A percentile compares a stretch with the other conserved stretches of the same genome.
These are phyloP conservation scores for Dendrobium chrysotoxum DNA, from an alignment of 106 monocot genomes.

Conservation along the genomic window DNA sequence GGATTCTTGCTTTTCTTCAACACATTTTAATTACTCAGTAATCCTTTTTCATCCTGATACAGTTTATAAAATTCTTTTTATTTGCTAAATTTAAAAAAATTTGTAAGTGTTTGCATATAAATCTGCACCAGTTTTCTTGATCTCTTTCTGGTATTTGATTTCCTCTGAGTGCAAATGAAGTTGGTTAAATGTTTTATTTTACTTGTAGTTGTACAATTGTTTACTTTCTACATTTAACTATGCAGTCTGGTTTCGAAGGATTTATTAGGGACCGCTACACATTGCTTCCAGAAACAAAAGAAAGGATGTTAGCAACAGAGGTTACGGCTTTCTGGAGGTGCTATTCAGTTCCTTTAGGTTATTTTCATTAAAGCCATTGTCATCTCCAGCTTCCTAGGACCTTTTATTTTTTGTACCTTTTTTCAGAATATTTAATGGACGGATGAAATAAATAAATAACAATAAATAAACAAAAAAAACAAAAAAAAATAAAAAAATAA, in stretches of 20 bases:
- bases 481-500: too few species aligned
- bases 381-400: neutral
- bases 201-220: neutral
- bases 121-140: neutral
- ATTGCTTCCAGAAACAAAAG: conserved; percentile 78
- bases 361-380: neutral
- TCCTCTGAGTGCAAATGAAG: neutral
- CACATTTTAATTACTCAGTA: neutral
- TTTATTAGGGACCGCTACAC: conserved; percentile 83
- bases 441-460: too few species aligned
- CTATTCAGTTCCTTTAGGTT: neutral
- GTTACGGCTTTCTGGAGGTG: conserved; percentile 84
- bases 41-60: neutral
- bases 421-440: neutral
- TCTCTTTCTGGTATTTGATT: neutral
- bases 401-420: neutral
- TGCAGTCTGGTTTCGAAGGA: conserved; percentile 95
- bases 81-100: neutral
- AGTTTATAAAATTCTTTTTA: neutral
- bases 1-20: neutral
- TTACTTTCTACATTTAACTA: neutral
- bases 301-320: conserved; percentile 92
- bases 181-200: neutral
- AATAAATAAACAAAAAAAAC: too few species aligned
- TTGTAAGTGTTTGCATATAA: neutral